These are phyloP conservation scores for Saccharum officinarum DNA, from an alignment of 176 grass and related monocot genomes.

Conservation along the genomic window DNA sequence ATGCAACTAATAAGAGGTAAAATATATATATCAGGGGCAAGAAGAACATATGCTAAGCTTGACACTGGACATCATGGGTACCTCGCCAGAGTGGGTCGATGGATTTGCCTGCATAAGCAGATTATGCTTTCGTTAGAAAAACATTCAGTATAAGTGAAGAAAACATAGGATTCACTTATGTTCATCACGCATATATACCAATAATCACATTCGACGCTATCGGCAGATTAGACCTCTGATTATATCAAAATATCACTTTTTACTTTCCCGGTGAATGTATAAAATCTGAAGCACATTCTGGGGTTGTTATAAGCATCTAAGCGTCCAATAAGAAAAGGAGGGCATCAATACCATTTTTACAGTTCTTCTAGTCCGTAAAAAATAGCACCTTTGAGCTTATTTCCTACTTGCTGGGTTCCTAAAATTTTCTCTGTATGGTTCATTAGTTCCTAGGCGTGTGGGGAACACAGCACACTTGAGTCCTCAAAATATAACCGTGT, in stretches of 20 bases:
- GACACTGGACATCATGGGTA: conserved; percentile 8
- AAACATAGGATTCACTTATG: neutral
- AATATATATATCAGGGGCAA: conserved; percentile 2
- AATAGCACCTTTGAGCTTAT: neutral
- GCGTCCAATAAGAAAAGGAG: neutral
- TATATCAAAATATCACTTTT: neutral
- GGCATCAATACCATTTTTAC: neutral
- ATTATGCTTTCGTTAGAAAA: conserved; percentile 33
- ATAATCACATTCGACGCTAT: neutral
- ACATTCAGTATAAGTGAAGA: neutral
- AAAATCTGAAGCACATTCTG: conserved; percentile 2
- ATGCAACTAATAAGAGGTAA: neutral
- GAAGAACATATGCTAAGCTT: neutral
- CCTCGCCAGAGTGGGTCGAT: conserved; percentile 51
- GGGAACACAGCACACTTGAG: neutral
- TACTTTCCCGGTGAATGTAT: neutral
- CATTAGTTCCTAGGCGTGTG: neutral
- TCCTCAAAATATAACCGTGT: neutral
- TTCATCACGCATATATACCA: neutral
- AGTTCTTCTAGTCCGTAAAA: neutral
- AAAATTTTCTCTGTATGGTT: neutral
- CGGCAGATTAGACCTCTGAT: neutral
- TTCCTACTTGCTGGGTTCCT: neutral
- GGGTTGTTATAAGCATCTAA: neutral
- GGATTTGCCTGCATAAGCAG: conserved; percentile 42